Evolutionary conservation across 2,329 filamentous ascomycete species (phyloP).

Genomic region (Onygenales sp.): DNA sequence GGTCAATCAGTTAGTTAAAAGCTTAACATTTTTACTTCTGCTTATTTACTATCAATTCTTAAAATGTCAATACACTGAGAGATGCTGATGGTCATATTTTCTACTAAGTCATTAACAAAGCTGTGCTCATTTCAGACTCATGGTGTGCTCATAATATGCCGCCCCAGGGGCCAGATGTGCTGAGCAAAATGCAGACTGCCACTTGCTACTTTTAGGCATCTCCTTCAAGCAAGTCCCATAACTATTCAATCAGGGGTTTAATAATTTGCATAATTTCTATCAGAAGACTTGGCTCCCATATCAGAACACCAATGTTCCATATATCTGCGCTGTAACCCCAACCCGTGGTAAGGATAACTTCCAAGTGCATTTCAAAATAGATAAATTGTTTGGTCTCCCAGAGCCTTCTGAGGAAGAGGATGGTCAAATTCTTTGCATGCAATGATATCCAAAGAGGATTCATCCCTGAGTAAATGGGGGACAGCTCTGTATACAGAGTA

Average conservation of each 20-base stretch:
- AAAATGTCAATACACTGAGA: too few relatives aligned
- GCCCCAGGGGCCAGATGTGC: not conserved
- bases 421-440: slow-evolving; percentile 19
- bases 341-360: slow-evolving; percentile 25
- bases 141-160: too few relatives aligned
- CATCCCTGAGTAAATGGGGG: slow-evolving; percentile 14
- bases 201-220: not conserved
- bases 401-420: slow-evolving; percentile 21
- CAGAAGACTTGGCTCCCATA: slow-evolving; percentile 4
- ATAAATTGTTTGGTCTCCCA: slow-evolving; percentile 21
- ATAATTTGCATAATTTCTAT: slow-evolving; percentile 15
- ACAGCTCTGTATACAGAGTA: too few relatives aligned
- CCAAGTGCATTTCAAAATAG: slow-evolving; percentile 21
- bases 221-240: slow-evolving; percentile 25
- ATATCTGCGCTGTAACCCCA: slow-evolving; percentile 28
- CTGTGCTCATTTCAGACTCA: too few relatives aligned
- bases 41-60: too few relatives aligned
- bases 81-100: too few relatives aligned
- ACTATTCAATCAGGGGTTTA: slow-evolving; percentile 17
- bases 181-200: not conserved
- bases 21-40: too few relatives aligned
- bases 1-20: too few relatives aligned
- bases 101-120: too few relatives aligned
- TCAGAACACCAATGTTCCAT: slow-evolving; percentile 26
- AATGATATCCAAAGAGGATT: slow-evolving; percentile 15